A percentile compares a stretch with the other conserved stretches of the same genome.
Conservation (phyloP, 1,284 basidiomycete species). For the Wallemia mellicola region DNA sequence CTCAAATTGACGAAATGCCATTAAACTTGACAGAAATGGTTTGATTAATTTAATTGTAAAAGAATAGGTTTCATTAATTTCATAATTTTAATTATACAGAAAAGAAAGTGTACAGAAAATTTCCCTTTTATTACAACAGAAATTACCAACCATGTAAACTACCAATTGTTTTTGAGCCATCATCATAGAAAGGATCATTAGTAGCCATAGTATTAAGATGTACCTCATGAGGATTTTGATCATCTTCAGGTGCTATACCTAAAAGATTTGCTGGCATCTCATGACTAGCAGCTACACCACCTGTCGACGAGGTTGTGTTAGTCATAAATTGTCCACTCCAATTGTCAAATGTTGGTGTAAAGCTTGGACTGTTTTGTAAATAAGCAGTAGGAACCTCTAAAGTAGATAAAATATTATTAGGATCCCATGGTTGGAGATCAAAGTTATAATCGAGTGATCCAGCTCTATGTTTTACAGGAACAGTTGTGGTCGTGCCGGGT, state of each 20-base stretch:
- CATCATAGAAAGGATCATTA: background rate
- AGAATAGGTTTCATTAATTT: too few species aligned
- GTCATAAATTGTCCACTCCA: background rate
- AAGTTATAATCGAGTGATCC: background rate
- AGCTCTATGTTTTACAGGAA: background rate
- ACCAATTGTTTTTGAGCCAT: background rate
- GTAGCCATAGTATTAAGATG: conserved; percentile 1
- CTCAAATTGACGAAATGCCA: conserved; percentile 47
- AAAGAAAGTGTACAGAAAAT: background rate
- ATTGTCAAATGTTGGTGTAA: background rate
- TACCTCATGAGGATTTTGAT: background rate
- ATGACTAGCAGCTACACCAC: background rate
- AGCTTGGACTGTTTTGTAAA: background rate
- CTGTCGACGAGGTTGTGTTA: background rate
- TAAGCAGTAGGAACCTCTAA: background rate
- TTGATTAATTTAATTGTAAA: conserved; percentile 14
- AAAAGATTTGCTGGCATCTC: background rate
- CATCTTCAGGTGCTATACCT: background rate
- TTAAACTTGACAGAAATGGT: conserved; percentile 69
- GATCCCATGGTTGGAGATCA: background rate
- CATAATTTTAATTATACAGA: background rate
- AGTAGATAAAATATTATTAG: background rate
- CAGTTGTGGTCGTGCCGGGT: background rate
- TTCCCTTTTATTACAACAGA: background rate
- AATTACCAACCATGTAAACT: background rate